These are phyloP conservation scores for Debaryomyces singareniensis DNA, from an alignment of 1,139 yeast species.

Conservation along the genomic window DNA sequence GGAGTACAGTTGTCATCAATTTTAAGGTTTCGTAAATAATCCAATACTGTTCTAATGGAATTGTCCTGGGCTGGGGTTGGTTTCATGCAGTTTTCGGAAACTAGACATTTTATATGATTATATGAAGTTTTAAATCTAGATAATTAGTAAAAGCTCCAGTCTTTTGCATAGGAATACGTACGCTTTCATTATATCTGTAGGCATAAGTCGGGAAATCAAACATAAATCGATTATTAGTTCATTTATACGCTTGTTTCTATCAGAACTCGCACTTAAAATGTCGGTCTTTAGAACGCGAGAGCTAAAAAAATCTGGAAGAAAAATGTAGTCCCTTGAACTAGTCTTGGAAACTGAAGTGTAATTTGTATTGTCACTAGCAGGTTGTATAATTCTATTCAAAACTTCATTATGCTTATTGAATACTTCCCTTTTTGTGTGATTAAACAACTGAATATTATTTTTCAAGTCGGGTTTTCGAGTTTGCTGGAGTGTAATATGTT, in stretches of 20 bases:
- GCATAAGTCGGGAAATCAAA: slow-evolving; percentile 1
- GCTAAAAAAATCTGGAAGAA: too few relatives aligned
- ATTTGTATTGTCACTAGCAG: too few relatives aligned
- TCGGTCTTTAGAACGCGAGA: too few relatives aligned
- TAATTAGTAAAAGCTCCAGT: background rate
- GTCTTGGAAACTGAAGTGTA: too few relatives aligned
- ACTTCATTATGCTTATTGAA: too few relatives aligned
- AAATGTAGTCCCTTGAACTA: too few relatives aligned
- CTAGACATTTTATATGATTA: background rate
- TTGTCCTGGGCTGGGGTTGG: slow-evolving; percentile 2
- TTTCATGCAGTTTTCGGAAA: background rate
- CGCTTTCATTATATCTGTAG: slow-evolving; percentile 1
- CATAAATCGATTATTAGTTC: slow-evolving; percentile 2
- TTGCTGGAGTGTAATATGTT: too few relatives aligned
- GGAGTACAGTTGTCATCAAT: slow-evolving; percentile 1
- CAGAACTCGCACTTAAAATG: too few relatives aligned
- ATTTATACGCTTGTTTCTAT: slow-evolving; percentile 1
- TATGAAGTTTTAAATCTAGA: slow-evolving; percentile 1
- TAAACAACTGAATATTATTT: too few relatives aligned
- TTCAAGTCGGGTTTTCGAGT: too few relatives aligned
- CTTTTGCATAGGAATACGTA: slow-evolving; percentile 1
- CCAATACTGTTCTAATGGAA: slow-evolving; percentile 5
- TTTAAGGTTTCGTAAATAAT: slow-evolving; percentile 5
- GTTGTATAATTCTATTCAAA: too few relatives aligned
- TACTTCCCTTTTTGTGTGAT: too few relatives aligned